These are phyloP conservation scores for Colletotrichum sp. DNA, from an alignment of 2,329 filamentous ascomycete genomes.

Conservation along the genomic window DNA sequence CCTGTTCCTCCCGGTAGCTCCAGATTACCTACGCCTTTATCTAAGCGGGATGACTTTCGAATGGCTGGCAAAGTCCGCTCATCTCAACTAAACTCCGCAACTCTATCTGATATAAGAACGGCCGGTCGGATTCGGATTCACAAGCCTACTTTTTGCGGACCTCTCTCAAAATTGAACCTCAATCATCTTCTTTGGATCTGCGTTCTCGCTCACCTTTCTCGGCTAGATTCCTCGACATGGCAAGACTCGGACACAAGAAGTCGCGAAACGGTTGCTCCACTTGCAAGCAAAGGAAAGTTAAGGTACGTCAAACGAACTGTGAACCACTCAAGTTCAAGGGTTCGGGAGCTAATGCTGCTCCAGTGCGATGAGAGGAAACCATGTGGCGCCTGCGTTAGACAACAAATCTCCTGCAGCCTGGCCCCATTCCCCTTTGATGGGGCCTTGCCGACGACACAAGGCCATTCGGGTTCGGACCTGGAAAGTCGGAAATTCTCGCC, in stretches of 20 bases:
- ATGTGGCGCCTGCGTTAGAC: not conserved
- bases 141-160: not conserved
- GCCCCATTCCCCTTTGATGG: not conserved
- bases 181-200: fast-evolving
- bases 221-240: not conserved
- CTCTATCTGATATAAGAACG: not conserved
- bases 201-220: not conserved
- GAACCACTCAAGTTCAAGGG: fast-evolving
- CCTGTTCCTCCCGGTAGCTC: fast-evolving
- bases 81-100: not conserved
- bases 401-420: not conserved
- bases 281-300: not conserved
- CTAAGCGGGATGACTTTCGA: not conserved
- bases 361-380: not conserved
- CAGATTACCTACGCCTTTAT: not conserved
- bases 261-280: not conserved
- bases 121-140: not conserved
- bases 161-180: not conserved
- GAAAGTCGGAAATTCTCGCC: not conserved
- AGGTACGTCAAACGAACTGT: not conserved
- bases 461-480: not conserved
- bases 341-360: not conserved
- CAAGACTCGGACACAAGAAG: not conserved
- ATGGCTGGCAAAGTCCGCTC: not conserved
- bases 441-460: not conserved